Base-by-base conservation (phyloP, 169 alveolate species). In the Amoebophrya sp. region DNA sequence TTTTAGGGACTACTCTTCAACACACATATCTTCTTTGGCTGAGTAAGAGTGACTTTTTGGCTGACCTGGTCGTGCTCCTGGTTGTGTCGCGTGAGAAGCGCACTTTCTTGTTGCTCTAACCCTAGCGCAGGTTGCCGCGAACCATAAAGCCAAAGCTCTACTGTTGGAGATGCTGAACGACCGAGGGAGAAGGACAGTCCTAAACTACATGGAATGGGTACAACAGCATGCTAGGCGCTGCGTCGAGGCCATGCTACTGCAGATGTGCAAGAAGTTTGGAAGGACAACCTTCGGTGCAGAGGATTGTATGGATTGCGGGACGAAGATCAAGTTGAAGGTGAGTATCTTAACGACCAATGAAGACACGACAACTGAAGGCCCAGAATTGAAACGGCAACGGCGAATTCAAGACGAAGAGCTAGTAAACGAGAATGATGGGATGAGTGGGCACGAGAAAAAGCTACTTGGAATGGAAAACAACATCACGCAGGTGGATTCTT, bases 241-340 rank as follows among this genome's bases (percentile, higher is more conserved):
- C 41, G 97, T 96, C 18, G 83, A 95, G 41, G 65, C 93, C 39
- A 93, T 95, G 96, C 93, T 96, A 12, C 76, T 24, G 41, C 93
- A 94, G 36, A 90, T 95, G 40, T 93, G 96, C 3, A 18, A 53
- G 0, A 83, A 92, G 89, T 77, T 93, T 65, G 93, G 92, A 12
- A 41, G 91, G 93, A 54, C 92, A 6, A 94, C 90, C 14, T 93
- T 96, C 0, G 89, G 92, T n/a, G 95, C 96, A 65, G 53, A 54
- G 26, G 98, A 96, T 54, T 95, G 93, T 65, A 95, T 96, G 97
- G 98, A 96, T 94, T 97, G 95, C 92, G 98, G 98, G 41, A 92
- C 96, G n/a, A 91, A 41, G 24, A 95, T 96, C 1, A 24, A 90
- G 36, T 93, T 96, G 54, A 54, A 92, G 40, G 90, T 96, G 26